Evolutionary conservation across 768 basidiomycete species (phyloP), one percentile per base, ranked within the genome.

Genomic region (Russula earlei): DNA sequence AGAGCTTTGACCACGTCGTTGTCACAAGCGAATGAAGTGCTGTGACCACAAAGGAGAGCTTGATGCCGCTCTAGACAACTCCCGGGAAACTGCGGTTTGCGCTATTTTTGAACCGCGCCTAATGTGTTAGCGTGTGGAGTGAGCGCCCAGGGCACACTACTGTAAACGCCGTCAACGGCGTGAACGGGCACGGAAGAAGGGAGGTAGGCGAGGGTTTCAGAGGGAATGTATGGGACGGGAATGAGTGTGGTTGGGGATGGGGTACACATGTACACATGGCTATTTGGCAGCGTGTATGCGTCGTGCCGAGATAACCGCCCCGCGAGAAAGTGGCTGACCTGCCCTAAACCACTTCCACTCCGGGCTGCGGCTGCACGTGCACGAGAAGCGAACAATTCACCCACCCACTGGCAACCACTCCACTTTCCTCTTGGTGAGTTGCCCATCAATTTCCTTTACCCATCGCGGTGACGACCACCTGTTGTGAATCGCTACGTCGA

Each of bases 401-500:
- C n/a, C n/a, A n/a, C n/a, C n/a, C n/a, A n/a, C n/a, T n/a, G n/a
- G n/a, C n/a, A n/a, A n/a, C n/a, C n/a, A n/a, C n/a, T n/a, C n/a
- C n/a, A n/a, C n/a, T n/a, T n/a, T n/a, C n/a, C 29, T 2, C 27
- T 0, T 27, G 20, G 54, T 55, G 24, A 49, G 54, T 54, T 19
- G 44, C 19, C 40, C 42, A 12, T 36, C 11, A 8, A 15, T 25
- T 63, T 53, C 63, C 53, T 43, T 36, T 34, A 54, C 54, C 49
- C 65, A 51, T 66, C 22, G 63, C 71, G 33, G 70, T 78, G 87
- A 90, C 76, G 87, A 89, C n/a, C n/a, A 67, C 76, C 66, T 72
- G 67, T 69, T 17, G 74, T 71, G 86, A 87, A 90, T 89, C 87
- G 86, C 86, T 89, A 90, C 87, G 81, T 87, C 68, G 87, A 90